Evolutionary conservation across 1,284 basidiomycete species (phyloP), one percentile per base, ranked within the genome.

Genomic region (Golubevia sp.): DNA sequence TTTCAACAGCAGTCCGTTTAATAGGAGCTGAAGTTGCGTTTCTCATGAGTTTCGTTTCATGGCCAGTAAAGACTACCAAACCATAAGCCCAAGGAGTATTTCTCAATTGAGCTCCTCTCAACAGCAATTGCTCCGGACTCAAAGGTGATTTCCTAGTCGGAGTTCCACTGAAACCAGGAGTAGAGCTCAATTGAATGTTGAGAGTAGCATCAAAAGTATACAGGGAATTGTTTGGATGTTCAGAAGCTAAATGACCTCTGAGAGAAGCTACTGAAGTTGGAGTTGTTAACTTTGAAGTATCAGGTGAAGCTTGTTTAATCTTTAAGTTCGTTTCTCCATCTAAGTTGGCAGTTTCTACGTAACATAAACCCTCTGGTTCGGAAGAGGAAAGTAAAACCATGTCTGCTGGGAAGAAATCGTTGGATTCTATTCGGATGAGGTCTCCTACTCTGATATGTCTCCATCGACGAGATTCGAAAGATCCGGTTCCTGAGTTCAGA

Each of bases 311-410:
- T 85, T 99, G 95, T 84, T 99, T 98, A 85, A 99, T 98, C 86
- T 99, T 99, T 72, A 99, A 87, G 80, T 99, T 99, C 3, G 97
- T 99, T 86, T 99, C 96, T 24, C 95, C 96, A 77, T 99, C 97
- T 23, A 99, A 87, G 84, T 99, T 99, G 34, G 92, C 92, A 0
- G 96, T 99, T 85, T 99, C 96, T 68, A 99, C 93, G 79, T 98
- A 99, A 76, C 95, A 97, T 52, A 98, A 86, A 0, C 97, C 95
- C 82, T 99, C 96, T 0, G 97, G 96, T 83, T 99, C 97, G 74
- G 92, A 94, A 48, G 92, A 93, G 71, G 90, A 91, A 54, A 99
- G 76, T 38, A 99, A 86, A 2, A 98, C 84, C 80, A 98, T 88
- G 84, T 99, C 97, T 4, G 97, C 96, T 0, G 97, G 95, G 70